phyloP scores from a whole-genome alignment of 805 yeast species.

The Dipodascopsis uninucleata region DNA sequence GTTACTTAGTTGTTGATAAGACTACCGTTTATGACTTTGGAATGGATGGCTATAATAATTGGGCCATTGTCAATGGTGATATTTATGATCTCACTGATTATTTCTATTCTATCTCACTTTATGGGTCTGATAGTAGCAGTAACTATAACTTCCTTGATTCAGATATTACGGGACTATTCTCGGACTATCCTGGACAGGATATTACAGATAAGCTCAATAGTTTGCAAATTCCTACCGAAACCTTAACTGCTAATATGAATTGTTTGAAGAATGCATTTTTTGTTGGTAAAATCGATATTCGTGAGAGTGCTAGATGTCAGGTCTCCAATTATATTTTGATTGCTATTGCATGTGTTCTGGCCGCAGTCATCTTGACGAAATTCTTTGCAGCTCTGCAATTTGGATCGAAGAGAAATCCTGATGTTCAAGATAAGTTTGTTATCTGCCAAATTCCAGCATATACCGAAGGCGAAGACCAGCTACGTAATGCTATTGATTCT shows the following conservation, averaged over 20 bases:
- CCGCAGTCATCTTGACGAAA: conserved; percentile 40
- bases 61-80: conserved; percentile 36
- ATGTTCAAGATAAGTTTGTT: conserved; percentile 41
- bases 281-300: conserved; percentile 39
- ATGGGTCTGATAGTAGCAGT: conserved; percentile 29
- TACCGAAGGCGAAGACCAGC: conserved; percentile 54
- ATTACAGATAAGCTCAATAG: conserved; percentile 33
- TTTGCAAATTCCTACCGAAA: conserved; percentile 30
- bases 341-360: conserved; percentile 39
- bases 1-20: conserved; percentile 37
- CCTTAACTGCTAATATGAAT: conserved; percentile 32
- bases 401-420: conserved; percentile 39
- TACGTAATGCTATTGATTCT: conserved; percentile 57
- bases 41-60: conserved; percentile 31
- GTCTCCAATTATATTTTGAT: conserved; percentile 41
- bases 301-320: conserved; percentile 41
- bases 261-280: conserved; percentile 39
- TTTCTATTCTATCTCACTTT: conserved; percentile 34
- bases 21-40: conserved; percentile 30
- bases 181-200: conserved; percentile 38
- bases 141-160: conserved; percentile 38
- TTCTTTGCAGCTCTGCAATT: conserved; percentile 41
- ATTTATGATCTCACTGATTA: conserved; percentile 41
- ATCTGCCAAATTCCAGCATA: conserved; percentile 47
- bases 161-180: conserved; percentile 34